phyloP scores from a whole-genome alignment of 2,329 filamentous ascomycete genomes.

The Colletotrichum euphorbiae region DNA sequence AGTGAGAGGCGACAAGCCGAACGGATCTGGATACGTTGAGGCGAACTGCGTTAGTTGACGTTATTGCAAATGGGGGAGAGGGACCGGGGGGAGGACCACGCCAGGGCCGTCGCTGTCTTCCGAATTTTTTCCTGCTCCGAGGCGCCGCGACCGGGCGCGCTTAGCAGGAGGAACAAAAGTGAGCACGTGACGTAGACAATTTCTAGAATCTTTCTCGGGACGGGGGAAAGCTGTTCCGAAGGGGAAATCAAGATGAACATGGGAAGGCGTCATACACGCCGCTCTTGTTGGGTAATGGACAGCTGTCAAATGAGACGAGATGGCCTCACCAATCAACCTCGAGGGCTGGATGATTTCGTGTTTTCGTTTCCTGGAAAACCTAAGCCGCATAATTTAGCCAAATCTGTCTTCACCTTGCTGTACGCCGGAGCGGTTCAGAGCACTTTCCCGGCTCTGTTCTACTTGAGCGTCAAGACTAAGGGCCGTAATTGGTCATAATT shows the following conservation, averaged over 20 bases:
- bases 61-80: too few relatives aligned
- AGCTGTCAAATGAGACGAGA: neutral
- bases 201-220: slow-evolving; percentile 14
- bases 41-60: slow-evolving; percentile 39
- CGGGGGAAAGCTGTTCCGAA: slow-evolving; percentile 18
- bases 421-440: neutral
- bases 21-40: slow-evolving; percentile 39
- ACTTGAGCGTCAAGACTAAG: neutral
- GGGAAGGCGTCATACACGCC: neutral
- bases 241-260: neutral
- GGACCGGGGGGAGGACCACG: slow-evolving; percentile 22
- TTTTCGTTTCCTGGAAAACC: too few relatives aligned
- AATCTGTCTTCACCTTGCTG: too few relatives aligned
- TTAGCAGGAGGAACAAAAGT: neutral
- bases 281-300: slow-evolving; percentile 25
- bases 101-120: slow-evolving; percentile 29
- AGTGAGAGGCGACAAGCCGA: slow-evolving; percentile 28
- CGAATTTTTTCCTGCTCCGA: slow-evolving; percentile 40
- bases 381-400: too few relatives aligned
- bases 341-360: neutral
- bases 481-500: slow-evolving; percentile 8
- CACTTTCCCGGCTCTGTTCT: neutral
- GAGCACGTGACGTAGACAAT: slow-evolving; percentile 16
- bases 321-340: neutral
- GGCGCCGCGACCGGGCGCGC: slow-evolving; percentile 26